Evolutionary conservation across 345 rosid genomes (phyloP).

Genomic region (Populus ilicifolia): DNA sequence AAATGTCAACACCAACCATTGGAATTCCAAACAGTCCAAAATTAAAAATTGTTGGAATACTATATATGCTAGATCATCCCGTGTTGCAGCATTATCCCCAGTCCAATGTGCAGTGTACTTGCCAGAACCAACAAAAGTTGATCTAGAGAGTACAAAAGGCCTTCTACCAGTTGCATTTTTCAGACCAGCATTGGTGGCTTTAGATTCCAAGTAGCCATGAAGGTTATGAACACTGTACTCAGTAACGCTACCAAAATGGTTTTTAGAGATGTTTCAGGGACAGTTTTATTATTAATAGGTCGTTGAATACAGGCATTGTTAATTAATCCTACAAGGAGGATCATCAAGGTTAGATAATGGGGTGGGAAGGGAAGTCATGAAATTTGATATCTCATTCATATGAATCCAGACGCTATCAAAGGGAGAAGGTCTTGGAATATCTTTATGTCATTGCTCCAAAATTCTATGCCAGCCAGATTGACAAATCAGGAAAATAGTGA

Average conservation of each 20-base stretch:
- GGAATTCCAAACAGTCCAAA: conserved; percentile 74
- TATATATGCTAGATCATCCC: conserved; percentile 54
- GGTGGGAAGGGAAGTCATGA: conserved; percentile 40
- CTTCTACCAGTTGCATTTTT: conserved; percentile 41
- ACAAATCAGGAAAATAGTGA: conserved; percentile 58
- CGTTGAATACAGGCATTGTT: conserved; percentile 33
- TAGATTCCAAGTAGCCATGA: conserved; percentile 56
- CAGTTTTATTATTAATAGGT: conserved; percentile 35
- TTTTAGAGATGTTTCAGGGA: conserved; percentile 38
- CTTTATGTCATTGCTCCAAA: conserved; percentile 55
- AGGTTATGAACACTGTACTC: conserved; percentile 68
- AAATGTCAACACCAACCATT: conserved; percentile 78
- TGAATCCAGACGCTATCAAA: conserved; percentile 73
- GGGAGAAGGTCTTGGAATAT: conserved; percentile 40
- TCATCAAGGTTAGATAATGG: conserved; percentile 44
- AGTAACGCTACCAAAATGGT: conserved; percentile 49
- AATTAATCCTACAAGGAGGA: conserved; percentile 72
- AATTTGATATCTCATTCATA: conserved; percentile 71
- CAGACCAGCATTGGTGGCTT: conserved; percentile 54
- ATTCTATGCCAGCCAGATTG: conserved; percentile 40
- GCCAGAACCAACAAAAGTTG: conserved; percentile 69
- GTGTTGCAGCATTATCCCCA: conserved; percentile 61
- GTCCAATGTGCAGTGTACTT: conserved; percentile 77
- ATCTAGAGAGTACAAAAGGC: conserved; percentile 63
- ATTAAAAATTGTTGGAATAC: conserved; percentile 54